Percentiles rank a stretch among this genome's conserved stretches.
Conservation (phyloP, 1,139 yeast species). For the Debaryomyces sp. region DNA sequence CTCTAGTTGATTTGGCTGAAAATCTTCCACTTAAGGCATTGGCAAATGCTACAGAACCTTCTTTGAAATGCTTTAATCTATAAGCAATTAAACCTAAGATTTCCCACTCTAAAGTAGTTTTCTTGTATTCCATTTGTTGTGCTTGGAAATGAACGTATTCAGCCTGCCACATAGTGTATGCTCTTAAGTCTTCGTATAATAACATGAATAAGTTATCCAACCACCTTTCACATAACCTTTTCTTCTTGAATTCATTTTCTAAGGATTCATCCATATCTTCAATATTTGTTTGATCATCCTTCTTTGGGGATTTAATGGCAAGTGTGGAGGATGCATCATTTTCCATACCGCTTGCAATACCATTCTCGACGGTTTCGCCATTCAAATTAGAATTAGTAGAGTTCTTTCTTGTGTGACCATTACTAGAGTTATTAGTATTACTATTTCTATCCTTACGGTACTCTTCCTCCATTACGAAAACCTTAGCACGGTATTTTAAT, state of each 20-base stretch:
- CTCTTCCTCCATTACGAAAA: conserved; percentile 96
- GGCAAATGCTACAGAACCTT: conserved; percentile 82
- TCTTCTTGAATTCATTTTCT: conserved; percentile 58
- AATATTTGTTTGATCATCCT: conserved; percentile 16
- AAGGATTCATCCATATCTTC: conserved; percentile 17
- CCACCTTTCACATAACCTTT: conserved; percentile 94
- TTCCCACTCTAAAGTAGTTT: conserved; percentile 93
- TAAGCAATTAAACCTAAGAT: conserved; percentile 80
- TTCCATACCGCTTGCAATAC: conserved; percentile 13
- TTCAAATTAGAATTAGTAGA: conserved; percentile 19
- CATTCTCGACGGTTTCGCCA: conserved; percentile 14
- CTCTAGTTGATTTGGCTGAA: conserved; percentile 79
- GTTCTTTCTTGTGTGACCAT: conserved; percentile 19
- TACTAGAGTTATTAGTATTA: conserved; percentile 8
- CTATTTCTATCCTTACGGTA: conserved; percentile 51
- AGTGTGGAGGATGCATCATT: conserved; percentile 38
- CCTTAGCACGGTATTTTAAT: conserved; percentile 74
- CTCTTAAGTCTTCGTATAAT: conserved; percentile 84
- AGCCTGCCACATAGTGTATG: conserved; percentile 90
- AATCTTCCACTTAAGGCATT: conserved; percentile 77
- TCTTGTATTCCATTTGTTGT: conserved; percentile 72
- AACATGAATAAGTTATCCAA: conserved; percentile 85
- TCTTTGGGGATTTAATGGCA: conserved; percentile 43
- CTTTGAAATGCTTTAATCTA: conserved; percentile 76
- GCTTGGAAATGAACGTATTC: conserved; percentile 67